Evolutionary conservation across 2,329 filamentous ascomycete genomes (phyloP), one percentile per base, ranked within the genome.

Genomic region (Bimuria novae-zelandiae): DNA sequence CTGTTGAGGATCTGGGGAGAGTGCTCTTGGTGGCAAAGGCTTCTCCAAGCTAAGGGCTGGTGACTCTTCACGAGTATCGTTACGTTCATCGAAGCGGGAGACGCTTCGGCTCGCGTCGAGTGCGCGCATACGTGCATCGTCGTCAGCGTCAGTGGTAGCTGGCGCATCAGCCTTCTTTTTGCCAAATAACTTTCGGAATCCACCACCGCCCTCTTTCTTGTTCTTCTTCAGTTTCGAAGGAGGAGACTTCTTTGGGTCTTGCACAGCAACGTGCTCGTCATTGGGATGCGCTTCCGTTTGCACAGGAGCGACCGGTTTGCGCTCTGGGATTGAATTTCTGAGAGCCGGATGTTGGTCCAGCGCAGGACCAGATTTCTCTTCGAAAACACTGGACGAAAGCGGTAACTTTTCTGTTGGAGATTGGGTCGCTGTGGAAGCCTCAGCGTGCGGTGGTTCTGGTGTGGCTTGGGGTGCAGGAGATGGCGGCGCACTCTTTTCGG

Each of bases 261-360:
- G 35, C 23, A 45, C 25, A 2, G 58, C 47, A 29, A 35, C 43
- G 14, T 61, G 53, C 23, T 69, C 65, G 35, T 67, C 65, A 19
- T 58, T 66, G 22, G 55, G 54, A 27, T 57, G 63, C 30, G 39
- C 42, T 11, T 56, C 63, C 16, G 53, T 22, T 44, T 56, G 54
- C 12, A 54, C 39, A 11, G 54, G 54, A 25, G 58, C 53, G 22
- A 62, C 56, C 7, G 60, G 56, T 30, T 67, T 68, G 14, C 64
- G 68, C 16, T 72, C 70, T 8, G 72, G 68, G 6, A 64, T 58
- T 17, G 68, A 56, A 23, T 69, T 64, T 30, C 76, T 73, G 52
- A 76, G 59, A 6, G 76, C 77, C 42, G 77, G 77, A 60, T 79
- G 78, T 27, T 75, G 67, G 32, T 73, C 68, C 4, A 68, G 17